These are phyloP conservation scores for Alternaria ethzedia DNA, from an alignment of 2,329 filamentous ascomycete species.

Conservation along the genomic window DNA sequence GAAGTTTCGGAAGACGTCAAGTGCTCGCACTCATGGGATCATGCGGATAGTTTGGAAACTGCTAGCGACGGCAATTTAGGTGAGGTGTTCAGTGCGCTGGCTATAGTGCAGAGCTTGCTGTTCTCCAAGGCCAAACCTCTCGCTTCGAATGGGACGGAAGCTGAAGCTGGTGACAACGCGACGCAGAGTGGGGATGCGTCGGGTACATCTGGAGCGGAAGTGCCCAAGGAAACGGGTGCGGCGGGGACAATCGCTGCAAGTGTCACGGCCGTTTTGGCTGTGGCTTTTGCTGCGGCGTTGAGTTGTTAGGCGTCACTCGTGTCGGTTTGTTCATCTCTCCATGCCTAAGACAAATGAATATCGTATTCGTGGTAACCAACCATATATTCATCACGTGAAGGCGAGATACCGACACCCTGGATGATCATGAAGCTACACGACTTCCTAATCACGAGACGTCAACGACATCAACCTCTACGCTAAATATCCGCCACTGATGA, in stretches of 20 bases:
- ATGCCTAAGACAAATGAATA: too few relatives aligned
- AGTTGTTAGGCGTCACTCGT: too few relatives aligned
- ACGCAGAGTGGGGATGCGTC: conserved; percentile 7
- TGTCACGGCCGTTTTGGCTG: conserved; percentile 9
- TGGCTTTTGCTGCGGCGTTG: conserved; percentile 12
- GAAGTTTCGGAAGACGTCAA: not conserved
- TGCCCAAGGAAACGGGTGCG: conserved; percentile 11
- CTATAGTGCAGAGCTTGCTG: conserved; percentile 32
- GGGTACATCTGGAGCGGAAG: conserved; percentile 7
- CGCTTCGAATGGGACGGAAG: not conserved
- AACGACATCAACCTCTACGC: too few relatives aligned
- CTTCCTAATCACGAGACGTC: too few relatives aligned
- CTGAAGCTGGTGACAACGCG: not conserved
- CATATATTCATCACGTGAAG: too few relatives aligned
- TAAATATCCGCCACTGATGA: too few relatives aligned
- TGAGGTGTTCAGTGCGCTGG: conserved; percentile 27
- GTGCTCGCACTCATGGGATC: not conserved
- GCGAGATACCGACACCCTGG: too few relatives aligned
- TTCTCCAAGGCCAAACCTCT: conserved; percentile 18
- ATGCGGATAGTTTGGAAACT: not conserved
- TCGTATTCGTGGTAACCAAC: too few relatives aligned
- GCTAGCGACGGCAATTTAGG: conserved; percentile 22
- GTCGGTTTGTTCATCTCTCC: too few relatives aligned
- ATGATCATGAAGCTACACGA: too few relatives aligned
- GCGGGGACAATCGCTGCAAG: conserved; percentile 12